Evolutionary conservation across 768 basidiomycete species (phyloP).

Genomic region (Neoboletus brunneissimus): DNA sequence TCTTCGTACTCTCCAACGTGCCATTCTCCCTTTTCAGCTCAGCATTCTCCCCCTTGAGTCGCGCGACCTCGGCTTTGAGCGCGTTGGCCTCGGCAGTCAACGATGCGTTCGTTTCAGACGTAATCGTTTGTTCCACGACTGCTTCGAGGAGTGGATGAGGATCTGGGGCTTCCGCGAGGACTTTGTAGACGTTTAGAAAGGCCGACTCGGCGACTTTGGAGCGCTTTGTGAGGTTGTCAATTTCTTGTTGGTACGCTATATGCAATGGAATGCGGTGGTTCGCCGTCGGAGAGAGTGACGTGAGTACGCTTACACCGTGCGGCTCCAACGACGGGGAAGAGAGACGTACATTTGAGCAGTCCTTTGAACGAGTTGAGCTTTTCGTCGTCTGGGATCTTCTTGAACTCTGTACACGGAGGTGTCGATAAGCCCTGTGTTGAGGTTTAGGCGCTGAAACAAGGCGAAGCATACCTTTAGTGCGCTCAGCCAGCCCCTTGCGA

Average conservation of each 20-base stretch:
- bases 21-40: conserved; percentile 74
- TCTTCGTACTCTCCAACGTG: conserved; percentile 64
- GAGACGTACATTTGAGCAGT: conserved; percentile 71
- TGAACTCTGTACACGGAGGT: conserved; percentile 68
- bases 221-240: conserved; percentile 91
- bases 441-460: too few relatives aligned
- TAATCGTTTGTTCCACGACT: conserved; percentile 94
- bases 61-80: conserved; percentile 69
- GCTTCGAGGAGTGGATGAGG: conserved; percentile 95
- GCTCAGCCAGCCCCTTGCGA: conserved; percentile 90
- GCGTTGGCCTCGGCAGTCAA: conserved; percentile 66
- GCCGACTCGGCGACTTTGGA: conserved; percentile 92
- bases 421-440: neutral
- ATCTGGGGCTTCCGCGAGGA: conserved; percentile 94
- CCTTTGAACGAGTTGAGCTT: conserved; percentile 87
- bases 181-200: conserved; percentile 95
- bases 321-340: neutral
- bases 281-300: too few relatives aligned
- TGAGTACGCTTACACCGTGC: neutral
- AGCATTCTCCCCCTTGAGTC: conserved; percentile 77
- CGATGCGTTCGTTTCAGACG: conserved; percentile 40
- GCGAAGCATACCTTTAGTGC: conserved; percentile 73
- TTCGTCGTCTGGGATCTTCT: conserved; percentile 87
- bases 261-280: neutral
- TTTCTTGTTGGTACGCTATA: conserved; percentile 92